Evolutionary conservation across 2,329 filamentous ascomycete genomes (phyloP).

Genomic region (Diplocarpon rosae): DNA sequence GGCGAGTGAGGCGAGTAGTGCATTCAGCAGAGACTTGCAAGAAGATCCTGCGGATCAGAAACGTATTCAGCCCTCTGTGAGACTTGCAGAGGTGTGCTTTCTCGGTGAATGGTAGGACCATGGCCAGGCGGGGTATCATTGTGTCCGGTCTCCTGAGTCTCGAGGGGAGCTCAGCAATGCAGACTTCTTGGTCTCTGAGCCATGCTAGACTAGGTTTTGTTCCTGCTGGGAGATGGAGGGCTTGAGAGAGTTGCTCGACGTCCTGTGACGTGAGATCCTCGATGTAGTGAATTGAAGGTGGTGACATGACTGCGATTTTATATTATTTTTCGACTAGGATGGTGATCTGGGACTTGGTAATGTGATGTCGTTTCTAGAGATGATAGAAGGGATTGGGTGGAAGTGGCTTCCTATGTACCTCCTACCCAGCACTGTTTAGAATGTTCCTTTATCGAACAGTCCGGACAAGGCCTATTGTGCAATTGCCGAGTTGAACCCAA

Average conservation of each 20-base stretch:
- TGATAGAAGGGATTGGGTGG: neutral
- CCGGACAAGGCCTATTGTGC: neutral
- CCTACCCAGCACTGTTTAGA: neutral
- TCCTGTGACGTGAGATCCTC: slow-evolving; percentile 1
- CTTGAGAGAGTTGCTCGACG: slow-evolving; percentile 6
- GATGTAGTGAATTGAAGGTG: slow-evolving; percentile 1
- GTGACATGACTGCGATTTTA: neutral
- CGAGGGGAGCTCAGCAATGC: slow-evolving; percentile 9
- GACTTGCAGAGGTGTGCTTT: slow-evolving; percentile 30
- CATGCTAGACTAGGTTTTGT: slow-evolving; percentile 2
- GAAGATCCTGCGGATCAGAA: slow-evolving; percentile 35
- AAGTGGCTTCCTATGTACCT: neutral
- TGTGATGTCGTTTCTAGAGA: neutral
- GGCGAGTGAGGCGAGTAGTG: slow-evolving; percentile 26
- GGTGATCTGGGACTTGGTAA: neutral
- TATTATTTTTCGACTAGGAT: neutral
- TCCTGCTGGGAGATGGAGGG: slow-evolving; percentile 5
- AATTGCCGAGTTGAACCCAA: neutral
- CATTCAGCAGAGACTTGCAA: slow-evolving; percentile 33
- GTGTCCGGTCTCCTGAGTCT: slow-evolving; percentile 8
- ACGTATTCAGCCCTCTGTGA: slow-evolving; percentile 33
- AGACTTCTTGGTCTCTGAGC: slow-evolving; percentile 9
- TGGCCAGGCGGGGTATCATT: slow-evolving; percentile 9
- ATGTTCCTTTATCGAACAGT: neutral
- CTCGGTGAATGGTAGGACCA: slow-evolving; percentile 4